These are phyloP conservation scores for Trichoderma sp. DNA, from an alignment of 2,329 filamentous ascomycete genomes.

Conservation along the genomic window DNA sequence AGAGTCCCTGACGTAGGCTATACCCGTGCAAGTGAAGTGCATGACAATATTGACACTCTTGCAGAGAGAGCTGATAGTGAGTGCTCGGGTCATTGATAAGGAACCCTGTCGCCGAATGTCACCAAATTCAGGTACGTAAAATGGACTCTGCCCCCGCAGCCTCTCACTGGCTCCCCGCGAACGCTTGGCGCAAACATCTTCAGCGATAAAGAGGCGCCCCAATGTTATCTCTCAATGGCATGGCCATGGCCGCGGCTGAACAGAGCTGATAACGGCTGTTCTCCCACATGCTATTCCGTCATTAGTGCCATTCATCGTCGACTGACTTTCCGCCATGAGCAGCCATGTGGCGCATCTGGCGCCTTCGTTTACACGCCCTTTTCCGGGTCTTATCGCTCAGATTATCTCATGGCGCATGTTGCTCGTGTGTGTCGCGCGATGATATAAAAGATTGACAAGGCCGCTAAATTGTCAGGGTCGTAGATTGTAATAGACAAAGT, in stretches of 20 bases:
- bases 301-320: not conserved
- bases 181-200: not conserved
- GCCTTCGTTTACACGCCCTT: not conserved
- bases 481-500: not conserved
- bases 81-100: constrained; percentile 18
- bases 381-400: constrained; percentile 9
- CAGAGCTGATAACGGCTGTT: constrained; percentile 9
- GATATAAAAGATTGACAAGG: constrained; percentile 14
- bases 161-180: constrained; percentile 20
- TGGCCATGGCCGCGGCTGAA: constrained; percentile 7
- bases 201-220: constrained; percentile 2
- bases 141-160: constrained; percentile 19
- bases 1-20: not conserved
- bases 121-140: constrained; percentile 44
- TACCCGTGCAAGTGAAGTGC: not conserved
- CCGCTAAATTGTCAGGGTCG: not conserved
- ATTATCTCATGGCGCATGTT: not conserved
- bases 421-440: not conserved
- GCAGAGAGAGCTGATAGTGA: not conserved
- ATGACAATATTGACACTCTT: not conserved
- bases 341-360: constrained; percentile 25
- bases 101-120: constrained; percentile 23
- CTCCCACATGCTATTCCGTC: not conserved
- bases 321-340: constrained; percentile 14
- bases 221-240: constrained; percentile 7